Percentiles rank a stretch among this genome's conserved stretches.
These are phyloP conservation scores for Tilletia indica DNA, from an alignment of 1,284 basidiomycete species.

Conservation along the genomic window DNA sequence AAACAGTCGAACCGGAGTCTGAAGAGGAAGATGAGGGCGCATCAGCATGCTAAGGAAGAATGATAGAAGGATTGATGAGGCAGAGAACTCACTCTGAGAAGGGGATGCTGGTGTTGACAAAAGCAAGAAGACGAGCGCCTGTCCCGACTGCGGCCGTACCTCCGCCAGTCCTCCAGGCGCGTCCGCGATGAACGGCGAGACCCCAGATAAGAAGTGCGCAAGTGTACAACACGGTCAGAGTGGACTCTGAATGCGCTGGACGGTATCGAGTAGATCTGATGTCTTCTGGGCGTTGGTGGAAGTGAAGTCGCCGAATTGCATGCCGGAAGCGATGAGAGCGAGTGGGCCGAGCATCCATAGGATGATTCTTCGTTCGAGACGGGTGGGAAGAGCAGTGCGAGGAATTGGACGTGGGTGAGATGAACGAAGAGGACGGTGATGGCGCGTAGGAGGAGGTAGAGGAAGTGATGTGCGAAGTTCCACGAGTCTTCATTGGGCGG, in stretches of 20 bases:
- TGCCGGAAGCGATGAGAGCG: constrained; percentile 76
- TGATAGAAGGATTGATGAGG: neutral
- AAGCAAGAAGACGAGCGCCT: constrained; percentile 42
- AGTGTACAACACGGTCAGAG: constrained; percentile 89
- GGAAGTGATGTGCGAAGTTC: too few relatives aligned
- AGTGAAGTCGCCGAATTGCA: constrained; percentile 77
- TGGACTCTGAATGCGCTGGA: constrained; percentile 94
- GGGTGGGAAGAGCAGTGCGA: too few relatives aligned
- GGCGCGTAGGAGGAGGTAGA: too few relatives aligned
- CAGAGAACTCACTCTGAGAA: constrained; percentile 37
- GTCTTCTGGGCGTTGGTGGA: constrained; percentile 53
- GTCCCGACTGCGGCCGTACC: constrained; percentile 91
- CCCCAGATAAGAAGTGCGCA: constrained; percentile 89
- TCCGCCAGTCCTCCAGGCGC: constrained; percentile 86
- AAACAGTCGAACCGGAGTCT: constrained; percentile 47
- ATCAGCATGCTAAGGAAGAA: neutral
- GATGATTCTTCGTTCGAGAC: too few relatives aligned
- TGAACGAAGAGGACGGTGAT: too few relatives aligned
- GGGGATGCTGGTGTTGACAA: constrained; percentile 50
- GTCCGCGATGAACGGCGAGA: constrained; percentile 77
- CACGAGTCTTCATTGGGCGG: too few relatives aligned
- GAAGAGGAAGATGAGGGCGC: neutral
- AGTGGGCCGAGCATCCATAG: too few relatives aligned
- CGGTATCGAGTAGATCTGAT: constrained; percentile 70
- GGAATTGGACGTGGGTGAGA: too few relatives aligned